These are phyloP conservation scores for Saturnispora serradocipensis DNA, from an alignment of 805 yeast genomes.

Conservation along the genomic window DNA sequence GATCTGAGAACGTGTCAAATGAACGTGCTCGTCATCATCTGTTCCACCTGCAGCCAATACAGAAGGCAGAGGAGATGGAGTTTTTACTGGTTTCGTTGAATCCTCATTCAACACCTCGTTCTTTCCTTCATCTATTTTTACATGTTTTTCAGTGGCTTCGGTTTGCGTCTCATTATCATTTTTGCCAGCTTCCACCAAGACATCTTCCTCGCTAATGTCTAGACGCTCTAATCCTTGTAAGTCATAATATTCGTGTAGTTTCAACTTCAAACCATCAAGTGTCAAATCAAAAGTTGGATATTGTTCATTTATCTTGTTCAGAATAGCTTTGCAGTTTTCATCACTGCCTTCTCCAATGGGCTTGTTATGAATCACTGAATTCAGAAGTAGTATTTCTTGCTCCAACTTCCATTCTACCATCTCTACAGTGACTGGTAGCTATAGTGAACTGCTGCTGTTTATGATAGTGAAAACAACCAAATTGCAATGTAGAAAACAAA, in stretches of 20 bases:
- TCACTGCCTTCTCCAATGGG: constrained; percentile 22
- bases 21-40: background rate
- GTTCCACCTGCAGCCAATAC: background rate
- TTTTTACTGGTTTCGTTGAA: background rate
- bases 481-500: background rate
- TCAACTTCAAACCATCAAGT: constrained; percentile 12
- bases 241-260: constrained; percentile 22
- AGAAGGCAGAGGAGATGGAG: background rate
- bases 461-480: background rate
- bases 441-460: background rate
- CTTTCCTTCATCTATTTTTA: constrained; percentile 1
- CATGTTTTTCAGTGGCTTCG: background rate
- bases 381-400: constrained; percentile 18
- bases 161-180: background rate
- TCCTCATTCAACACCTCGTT: constrained; percentile 1
- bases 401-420: constrained; percentile 19
- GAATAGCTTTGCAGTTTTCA: constrained; percentile 11
- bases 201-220: constrained; percentile 6
- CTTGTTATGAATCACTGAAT: constrained; percentile 21
- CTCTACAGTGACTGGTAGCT: too few species aligned
- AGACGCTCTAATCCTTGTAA: constrained; percentile 21
- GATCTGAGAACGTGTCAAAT: background rate
- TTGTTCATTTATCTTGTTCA: constrained; percentile 15
- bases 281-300: constrained; percentile 14
- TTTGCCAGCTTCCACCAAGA: background rate